Percentiles rank a stretch among this genome's conserved stretches.
Evolutionary conservation across 257 asterid genomes (phyloP).

Genomic region (Scutellaria baicalensis): DNA sequence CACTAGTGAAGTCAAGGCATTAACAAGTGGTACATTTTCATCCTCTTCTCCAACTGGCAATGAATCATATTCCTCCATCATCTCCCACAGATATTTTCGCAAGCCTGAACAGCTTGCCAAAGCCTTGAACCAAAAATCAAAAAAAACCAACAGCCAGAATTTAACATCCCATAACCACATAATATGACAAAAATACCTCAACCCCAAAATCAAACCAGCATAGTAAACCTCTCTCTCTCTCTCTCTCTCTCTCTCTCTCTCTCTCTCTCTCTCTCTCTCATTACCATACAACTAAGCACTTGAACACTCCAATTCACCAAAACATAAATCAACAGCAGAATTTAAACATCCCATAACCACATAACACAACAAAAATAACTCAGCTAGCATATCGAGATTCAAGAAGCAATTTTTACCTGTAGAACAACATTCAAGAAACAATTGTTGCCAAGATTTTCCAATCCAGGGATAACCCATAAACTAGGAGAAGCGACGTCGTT

Average conservation of each 20-base stretch:
- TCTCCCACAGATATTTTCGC: constrained; percentile 35
- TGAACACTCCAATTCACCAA: not conserved
- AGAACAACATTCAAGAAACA: constrained; percentile 85
- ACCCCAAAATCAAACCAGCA: constrained; percentile 2
- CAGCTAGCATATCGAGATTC: not conserved
- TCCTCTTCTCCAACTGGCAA: constrained; percentile 35
- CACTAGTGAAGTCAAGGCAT: constrained; percentile 46
- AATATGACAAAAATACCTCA: not conserved
- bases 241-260: not conserved
- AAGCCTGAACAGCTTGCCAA: constrained; percentile 78
- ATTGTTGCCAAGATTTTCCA: constrained; percentile 78
- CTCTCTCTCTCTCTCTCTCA: not conserved
- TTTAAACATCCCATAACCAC: not conserved
- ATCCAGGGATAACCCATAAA: constrained; percentile 64
- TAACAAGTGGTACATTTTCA: constrained; percentile 46
- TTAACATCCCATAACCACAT: too few species aligned
- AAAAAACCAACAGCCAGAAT: not conserved
- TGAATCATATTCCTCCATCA: constrained; percentile 41
- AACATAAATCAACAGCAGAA: not conserved
- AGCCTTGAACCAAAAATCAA: constrained; percentile 41
- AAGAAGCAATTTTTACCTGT: constrained; percentile 50
- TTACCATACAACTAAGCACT: not conserved
- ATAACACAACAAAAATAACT: not conserved
- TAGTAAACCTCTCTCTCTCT: not conserved
- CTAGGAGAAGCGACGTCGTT: constrained; percentile 16